Conservation (phyloP, 331 rosid genomes). For the Malus hybrid region DNA sequence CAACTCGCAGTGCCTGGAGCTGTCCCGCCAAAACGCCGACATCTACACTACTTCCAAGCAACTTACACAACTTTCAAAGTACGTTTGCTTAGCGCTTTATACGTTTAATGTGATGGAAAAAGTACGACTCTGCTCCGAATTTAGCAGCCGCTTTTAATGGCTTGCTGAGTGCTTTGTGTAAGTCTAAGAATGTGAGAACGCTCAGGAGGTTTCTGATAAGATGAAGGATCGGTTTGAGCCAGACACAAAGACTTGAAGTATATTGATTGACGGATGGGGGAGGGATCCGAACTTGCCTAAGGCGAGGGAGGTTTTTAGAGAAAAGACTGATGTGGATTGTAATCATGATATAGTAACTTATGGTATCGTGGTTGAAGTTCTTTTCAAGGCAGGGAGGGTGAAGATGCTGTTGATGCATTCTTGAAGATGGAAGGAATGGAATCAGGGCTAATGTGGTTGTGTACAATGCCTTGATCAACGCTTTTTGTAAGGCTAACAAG, state of each 20-base stretch:
- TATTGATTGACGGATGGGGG: conserved; percentile 86
- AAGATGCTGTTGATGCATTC: conserved; percentile 73
- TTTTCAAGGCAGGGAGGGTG: conserved; percentile 72
- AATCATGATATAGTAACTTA: conserved; percentile 71
- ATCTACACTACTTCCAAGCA: not conserved
- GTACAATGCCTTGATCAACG: conserved; percentile 75
- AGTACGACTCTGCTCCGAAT: conserved; percentile 43
- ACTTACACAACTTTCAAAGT: not conserved
- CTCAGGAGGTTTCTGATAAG: conserved; percentile 77
- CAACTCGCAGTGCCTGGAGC: not conserved
- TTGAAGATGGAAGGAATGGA: conserved; percentile 67
- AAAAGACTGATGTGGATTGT: conserved; percentile 52
- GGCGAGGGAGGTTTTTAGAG: conserved; percentile 64
- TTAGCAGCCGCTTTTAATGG: conserved; percentile 65
- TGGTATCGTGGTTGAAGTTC: conserved; percentile 76
- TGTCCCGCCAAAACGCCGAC: not conserved
- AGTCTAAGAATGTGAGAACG: conserved; percentile 86
- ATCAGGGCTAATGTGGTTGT: conserved; percentile 59
- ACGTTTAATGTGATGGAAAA: conserved; percentile 83
- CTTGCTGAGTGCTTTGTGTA: conserved; percentile 68
- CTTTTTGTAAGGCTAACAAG: conserved; percentile 50
- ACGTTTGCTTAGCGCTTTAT: conserved; percentile 37
- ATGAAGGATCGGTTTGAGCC: conserved; percentile 56
- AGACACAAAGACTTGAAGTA: conserved; percentile 65
- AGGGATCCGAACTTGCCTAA: conserved; percentile 72